Conservation (phyloP, 345 rosid species). For the Erodium maritimum region DNA sequence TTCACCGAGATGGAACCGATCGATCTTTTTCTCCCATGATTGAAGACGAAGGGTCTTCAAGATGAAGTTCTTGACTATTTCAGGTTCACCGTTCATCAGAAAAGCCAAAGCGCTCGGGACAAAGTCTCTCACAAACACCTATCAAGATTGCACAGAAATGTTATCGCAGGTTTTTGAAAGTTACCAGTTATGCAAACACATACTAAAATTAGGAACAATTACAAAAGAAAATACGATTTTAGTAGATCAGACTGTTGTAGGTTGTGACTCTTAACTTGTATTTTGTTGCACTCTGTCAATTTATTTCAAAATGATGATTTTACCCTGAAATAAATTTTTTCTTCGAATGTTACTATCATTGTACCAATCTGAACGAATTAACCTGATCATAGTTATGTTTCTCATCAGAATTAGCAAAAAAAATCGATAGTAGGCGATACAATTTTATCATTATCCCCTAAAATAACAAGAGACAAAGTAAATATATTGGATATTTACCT, state of each 20-base stretch:
- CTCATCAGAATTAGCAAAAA: no score
- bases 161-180: neutral
- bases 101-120: conserved; percentile 82
- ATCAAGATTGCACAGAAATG: neutral
- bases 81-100: conserved; percentile 79
- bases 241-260: no score
- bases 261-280: no score
- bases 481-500: conserved; percentile 15
- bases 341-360: no score
- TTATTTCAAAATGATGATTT: no score
- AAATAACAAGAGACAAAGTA: neutral
- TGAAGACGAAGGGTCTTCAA: conserved; percentile 57
- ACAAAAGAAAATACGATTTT: no score
- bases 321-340: no score
- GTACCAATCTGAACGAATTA: no score
- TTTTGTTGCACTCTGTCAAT: no score
- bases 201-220: neutral
- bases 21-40: conserved; percentile 69
- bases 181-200: neutral
- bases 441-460: neutral
- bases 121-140: conserved; percentile 83
- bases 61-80: conserved; percentile 65
- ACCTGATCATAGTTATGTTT: no score
- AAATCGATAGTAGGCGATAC: neutral
- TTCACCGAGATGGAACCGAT: conserved; percentile 73